phyloP scores from a whole-genome alignment of 1,139 yeast species.

The Scheffersomyces quercinus region DNA sequence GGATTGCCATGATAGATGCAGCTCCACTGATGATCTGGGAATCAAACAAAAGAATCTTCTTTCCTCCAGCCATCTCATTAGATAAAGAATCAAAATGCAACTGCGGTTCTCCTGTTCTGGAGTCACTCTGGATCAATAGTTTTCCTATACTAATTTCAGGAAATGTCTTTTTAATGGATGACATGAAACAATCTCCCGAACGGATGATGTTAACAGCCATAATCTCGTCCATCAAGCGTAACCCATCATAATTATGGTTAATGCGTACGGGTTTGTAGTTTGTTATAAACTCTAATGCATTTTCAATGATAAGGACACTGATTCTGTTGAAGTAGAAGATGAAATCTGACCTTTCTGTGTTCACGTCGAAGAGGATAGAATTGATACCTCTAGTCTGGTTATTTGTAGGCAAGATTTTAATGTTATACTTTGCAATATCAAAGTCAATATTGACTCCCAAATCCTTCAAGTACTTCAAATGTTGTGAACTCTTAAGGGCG shows the following conservation, averaged over 20 bases:
- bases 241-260: slow-evolving; percentile 35
- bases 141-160: slow-evolving; percentile 83
- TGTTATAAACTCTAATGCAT: slow-evolving; percentile 56
- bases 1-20: slow-evolving; percentile 91
- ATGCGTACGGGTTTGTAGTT: slow-evolving; percentile 25
- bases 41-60: slow-evolving; percentile 70
- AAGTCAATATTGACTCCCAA: slow-evolving; percentile 47
- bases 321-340: slow-evolving; percentile 83
- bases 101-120: slow-evolving; percentile 90
- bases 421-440: slow-evolving; percentile 29
- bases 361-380: slow-evolving; percentile 61
- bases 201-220: slow-evolving; percentile 79
- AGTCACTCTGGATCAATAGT: slow-evolving; percentile 81
- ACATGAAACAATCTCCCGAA: slow-evolving; percentile 91
- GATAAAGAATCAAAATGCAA: slow-evolving; percentile 72
- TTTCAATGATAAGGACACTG: slow-evolving; percentile 65
- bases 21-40: slow-evolving; percentile 92
- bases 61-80: slow-evolving; percentile 33
- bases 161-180: slow-evolving; percentile 69
- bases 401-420: slow-evolving; percentile 50
- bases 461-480: slow-evolving; percentile 56
- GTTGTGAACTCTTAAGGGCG: slow-evolving; percentile 61
- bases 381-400: slow-evolving; percentile 75
- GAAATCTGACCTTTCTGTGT: slow-evolving; percentile 70
- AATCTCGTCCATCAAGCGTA: slow-evolving; percentile 45